These are phyloP conservation scores for Millerozyma miso DNA, from an alignment of 805 yeast species.

Conservation along the genomic window DNA sequence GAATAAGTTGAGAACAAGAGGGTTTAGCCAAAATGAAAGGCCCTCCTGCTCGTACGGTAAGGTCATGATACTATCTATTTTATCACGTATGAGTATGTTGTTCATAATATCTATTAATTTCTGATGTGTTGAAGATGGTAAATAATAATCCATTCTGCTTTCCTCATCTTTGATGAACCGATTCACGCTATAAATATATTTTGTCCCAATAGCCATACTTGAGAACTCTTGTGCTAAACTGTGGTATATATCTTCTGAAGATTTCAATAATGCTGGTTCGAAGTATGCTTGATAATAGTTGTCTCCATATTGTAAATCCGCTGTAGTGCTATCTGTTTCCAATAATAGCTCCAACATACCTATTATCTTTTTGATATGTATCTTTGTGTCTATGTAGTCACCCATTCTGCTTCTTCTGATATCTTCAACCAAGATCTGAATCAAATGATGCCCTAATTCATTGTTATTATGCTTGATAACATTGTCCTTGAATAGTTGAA, in stretches of 20 bases:
- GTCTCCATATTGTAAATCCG: constrained; percentile 41
- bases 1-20: constrained; percentile 25
- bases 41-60: constrained; percentile 50
- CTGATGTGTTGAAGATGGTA: constrained; percentile 52
- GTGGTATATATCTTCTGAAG: constrained; percentile 54
- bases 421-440: constrained; percentile 48
- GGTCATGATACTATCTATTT: constrained; percentile 51
- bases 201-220: constrained; percentile 43
- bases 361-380: constrained; percentile 56
- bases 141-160: constrained; percentile 46
- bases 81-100: constrained; percentile 52
- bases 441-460: constrained; percentile 49
- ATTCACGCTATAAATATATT: constrained; percentile 49
- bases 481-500: constrained; percentile 58
- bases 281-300: constrained; percentile 60
- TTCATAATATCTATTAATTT: constrained; percentile 55
- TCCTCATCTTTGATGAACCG: constrained; percentile 62
- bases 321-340: constrained; percentile 25
- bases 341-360: constrained; percentile 67
- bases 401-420: constrained; percentile 51
- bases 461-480: constrained; percentile 49
- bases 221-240: constrained; percentile 43
- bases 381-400: constrained; percentile 53
- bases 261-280: constrained; percentile 59
- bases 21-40: constrained; percentile 50